Base-by-base conservation (phyloP, 164 flowering plant genomes). In the Stephania japonica region DNA sequence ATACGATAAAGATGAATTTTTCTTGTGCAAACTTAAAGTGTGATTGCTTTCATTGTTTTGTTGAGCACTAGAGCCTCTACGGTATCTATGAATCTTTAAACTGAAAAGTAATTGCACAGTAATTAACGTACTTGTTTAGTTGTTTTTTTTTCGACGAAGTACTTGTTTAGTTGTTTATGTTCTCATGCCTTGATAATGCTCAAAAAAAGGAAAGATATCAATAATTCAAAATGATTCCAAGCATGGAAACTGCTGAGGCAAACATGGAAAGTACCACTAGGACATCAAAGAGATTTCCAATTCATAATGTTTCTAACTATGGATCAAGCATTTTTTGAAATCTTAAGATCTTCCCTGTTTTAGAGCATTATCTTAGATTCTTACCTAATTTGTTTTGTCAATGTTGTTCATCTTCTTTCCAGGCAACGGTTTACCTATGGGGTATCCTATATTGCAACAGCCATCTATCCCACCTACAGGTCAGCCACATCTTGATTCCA, bases 401-500 rank as follows among this genome's bases (percentile, higher is more conserved):
- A 66, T 78, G 70, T 71, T 69, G 65, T 64, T 78, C 78, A 75
- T 66, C 85, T 80, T 86, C 86, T 84, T 86, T 89, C 88, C 98
- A 95, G 99, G 88, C 82, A 90, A 87, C 86, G 93, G 87, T 78
- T 79, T 93, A 77, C 99, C 98, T 8, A 88, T 91, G 90, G 98
- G 99, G 67, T 93, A 93, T 81, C 98, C 99, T 16, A 91, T 91
- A 47, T 75, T 93, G 41, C 98, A 84, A 76, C 98, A 87, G 72
- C 94, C 93, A 67, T 87, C 87, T 47, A 84, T 91, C 44, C 80
- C 88, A 69, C 91, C 85, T 59, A 70, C 97, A 21, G 94, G 99
- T 64, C 99, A 90, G 75, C 97, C 91, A 25, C 99, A 95, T 85
- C 78, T 93, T 27, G 92, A 93, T 78, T 71, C 97, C 26, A 87